Conservation (phyloP, 768 basidiomycete species). For the Xanthoconium stramineum region DNA sequence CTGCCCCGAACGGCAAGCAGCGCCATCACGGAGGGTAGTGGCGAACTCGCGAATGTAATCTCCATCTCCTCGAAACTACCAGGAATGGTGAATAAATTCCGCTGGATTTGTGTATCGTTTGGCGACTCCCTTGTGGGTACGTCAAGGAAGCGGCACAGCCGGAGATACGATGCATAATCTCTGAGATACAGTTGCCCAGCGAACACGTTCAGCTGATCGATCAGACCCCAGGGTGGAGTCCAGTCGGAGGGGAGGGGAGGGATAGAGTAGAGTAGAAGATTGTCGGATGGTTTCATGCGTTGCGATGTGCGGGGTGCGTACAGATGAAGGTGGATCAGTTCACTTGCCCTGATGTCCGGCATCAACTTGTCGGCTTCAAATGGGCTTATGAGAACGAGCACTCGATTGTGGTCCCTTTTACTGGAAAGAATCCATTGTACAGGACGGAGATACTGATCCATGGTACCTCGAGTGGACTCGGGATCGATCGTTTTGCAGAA, state of each 20-base stretch:
- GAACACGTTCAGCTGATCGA: too few species aligned
- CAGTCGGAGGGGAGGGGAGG: not conserved
- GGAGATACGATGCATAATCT: constrained; percentile 8
- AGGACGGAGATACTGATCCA: constrained; percentile 9
- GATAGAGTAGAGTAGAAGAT: constrained; percentile 13
- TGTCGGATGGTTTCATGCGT: constrained; percentile 36
- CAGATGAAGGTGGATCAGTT: too few species aligned
- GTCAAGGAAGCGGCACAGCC: constrained; percentile 24
- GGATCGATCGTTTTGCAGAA: constrained; percentile 17
- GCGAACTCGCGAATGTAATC: not conserved
- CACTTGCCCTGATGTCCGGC: constrained; percentile 9
- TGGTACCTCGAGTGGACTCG: not conserved
- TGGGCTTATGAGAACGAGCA: constrained; percentile 22
- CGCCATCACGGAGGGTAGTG: not conserved
- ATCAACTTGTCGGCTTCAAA: constrained; percentile 35
- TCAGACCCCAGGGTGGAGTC: too few species aligned
- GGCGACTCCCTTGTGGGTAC: not conserved
- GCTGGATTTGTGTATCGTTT: not conserved
- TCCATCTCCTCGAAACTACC: not conserved
- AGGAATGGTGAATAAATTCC: not conserved
- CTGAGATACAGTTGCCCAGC: too few species aligned
- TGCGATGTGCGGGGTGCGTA: constrained; percentile 3
- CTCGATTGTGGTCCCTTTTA: not conserved
- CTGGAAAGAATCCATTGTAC: constrained; percentile 21
- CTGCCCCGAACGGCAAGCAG: not conserved